These are phyloP conservation scores for Phytopythium helicoides DNA, from an alignment of 352 stramenopile genomes.

Conservation along the genomic window DNA sequence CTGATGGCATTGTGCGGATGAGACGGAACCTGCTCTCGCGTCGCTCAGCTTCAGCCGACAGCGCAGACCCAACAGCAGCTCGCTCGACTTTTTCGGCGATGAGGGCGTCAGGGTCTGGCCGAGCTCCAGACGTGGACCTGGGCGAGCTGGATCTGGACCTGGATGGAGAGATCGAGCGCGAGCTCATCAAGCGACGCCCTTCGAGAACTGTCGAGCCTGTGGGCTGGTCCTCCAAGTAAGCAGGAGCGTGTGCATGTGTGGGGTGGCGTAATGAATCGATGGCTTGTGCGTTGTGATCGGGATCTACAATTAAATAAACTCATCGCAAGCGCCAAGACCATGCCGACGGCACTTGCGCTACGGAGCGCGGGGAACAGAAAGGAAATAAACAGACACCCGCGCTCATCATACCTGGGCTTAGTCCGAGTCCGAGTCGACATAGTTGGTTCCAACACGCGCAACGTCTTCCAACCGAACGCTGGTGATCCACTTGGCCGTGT, in stretches of 20 bases:
- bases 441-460: slow-evolving; percentile 60
- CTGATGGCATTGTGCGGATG: slow-evolving; percentile 29
- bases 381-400: background rate
- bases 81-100: background rate
- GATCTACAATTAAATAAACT: slow-evolving; percentile 15
- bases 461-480: slow-evolving; percentile 48
- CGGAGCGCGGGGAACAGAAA: background rate
- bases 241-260: background rate
- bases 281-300: background rate
- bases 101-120: slow-evolving; percentile 3
- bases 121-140: slow-evolving; percentile 29
- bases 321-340: background rate
- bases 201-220: slow-evolving; percentile 38
- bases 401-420: slow-evolving; percentile 1
- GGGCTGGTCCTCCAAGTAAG: slow-evolving; percentile 1
- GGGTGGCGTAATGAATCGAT: background rate
- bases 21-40: slow-evolving; percentile 27
- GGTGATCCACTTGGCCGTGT: slow-evolving; percentile 49
- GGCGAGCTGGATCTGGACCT: slow-evolving; percentile 64
- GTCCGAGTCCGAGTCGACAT: slow-evolving; percentile 50
- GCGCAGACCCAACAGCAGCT: slow-evolving; percentile 16
- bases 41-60: slow-evolving; percentile 24
- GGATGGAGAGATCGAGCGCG: slow-evolving; percentile 71
- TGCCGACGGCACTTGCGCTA: background rate
- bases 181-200: slow-evolving; percentile 52